Evolutionary conservation across 2,329 filamentous ascomycete genomes (phyloP), one percentile per base, ranked within the genome.

Genomic region (Thelonectria olida): DNA sequence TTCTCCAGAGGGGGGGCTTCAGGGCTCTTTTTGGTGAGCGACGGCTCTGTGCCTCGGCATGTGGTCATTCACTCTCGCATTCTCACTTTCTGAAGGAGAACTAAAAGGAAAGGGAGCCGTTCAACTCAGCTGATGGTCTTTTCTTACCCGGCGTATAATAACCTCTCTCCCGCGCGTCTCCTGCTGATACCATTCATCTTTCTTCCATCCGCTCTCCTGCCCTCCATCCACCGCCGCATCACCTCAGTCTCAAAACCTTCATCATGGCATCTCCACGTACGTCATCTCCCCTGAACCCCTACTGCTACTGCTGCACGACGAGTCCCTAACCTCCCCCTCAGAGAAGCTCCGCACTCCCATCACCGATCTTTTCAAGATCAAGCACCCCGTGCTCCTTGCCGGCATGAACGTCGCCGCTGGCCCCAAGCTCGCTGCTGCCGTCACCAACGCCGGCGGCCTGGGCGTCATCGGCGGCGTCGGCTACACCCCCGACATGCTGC

Each of bases 341-440:
- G 77, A 79, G 75, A 72, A 79, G 84, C 90, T 99, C 80, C 92
- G 92, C 75, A 99, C 96, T 54, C 89, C 92, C 69, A 85, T 94
- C 74, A 99, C 96, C 72, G 95, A 98, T 87, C 91, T 98, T 67
- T 91, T 99, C 82, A 92, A 93, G 85, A 98, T 99, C 87, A 92
- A 97, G 79, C 96, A 99, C 82, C 96, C 96, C 61, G 85, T 99
- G 76, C 84, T 99, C 74, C 90, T 99, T 65, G 96, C 96, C 72
- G 96, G 96, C 78, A 99, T 99, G 96, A 98, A 99, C 85, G 96
- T 98, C 66, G 96, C 96, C 58, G 96, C 96, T 62, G 96, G 96
- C 51, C 96, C 96, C 57, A 96, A 93, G 85, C 90, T 99, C 74
- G 96, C 96, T 54, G 96, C 96, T 31, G 96, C 96, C 41, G 96